Base-by-base conservation (phyloP, 2,329 filamentous ascomycete species). In the Pestalotiopsis sp. region DNA sequence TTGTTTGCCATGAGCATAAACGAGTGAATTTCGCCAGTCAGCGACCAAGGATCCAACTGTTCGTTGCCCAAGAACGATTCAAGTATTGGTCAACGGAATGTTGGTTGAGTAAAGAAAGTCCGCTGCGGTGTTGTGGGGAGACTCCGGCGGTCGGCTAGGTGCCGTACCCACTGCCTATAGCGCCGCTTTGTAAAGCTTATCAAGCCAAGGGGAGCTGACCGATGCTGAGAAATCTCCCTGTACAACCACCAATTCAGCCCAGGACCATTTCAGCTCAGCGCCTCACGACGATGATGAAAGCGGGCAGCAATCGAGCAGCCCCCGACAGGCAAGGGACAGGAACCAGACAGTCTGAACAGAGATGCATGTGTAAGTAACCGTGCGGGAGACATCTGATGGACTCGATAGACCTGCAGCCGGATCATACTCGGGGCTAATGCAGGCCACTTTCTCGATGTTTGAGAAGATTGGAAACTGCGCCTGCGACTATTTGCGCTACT, bases 151-250 rank as follows among this genome's bases (percentile, higher is more conserved):
- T 52, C 44, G 44, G 44, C 44, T 52, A 52, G 20, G 30, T 35
- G 7, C 30, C 30, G 30, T 35, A 17, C 44, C 44, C 44, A 52
- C 44, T 35, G 30, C 30, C 30, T 17, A 52, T 61, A 39, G 58
- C 26, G 58, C 30, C 26, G 26, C 24, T 61, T 61, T 61, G 58
- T 61, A 61, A 61, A 61, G 58, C 58, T 61, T 61, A 61, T 38
- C 58, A 61, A 61, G n/a, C 58, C 26, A 22, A 24, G n/a, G 26
- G 56, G 56, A 22, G 58, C 26, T 61, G 26, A 61, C 58, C 22
- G 22, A 61, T 61, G 58, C 58, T 61, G 58, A 61, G 58, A 61
- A 61, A 61, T 61, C 26, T 11, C 26, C 14, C 22, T 30, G 52
- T 58, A 10, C 22, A 58, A 35, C 13, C 22, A n/a, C 26, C 56